These are phyloP conservation scores for Oleoguttula mirabilis DNA, from an alignment of 495 filamentous ascomycete genomes.

Conservation along the genomic window DNA sequence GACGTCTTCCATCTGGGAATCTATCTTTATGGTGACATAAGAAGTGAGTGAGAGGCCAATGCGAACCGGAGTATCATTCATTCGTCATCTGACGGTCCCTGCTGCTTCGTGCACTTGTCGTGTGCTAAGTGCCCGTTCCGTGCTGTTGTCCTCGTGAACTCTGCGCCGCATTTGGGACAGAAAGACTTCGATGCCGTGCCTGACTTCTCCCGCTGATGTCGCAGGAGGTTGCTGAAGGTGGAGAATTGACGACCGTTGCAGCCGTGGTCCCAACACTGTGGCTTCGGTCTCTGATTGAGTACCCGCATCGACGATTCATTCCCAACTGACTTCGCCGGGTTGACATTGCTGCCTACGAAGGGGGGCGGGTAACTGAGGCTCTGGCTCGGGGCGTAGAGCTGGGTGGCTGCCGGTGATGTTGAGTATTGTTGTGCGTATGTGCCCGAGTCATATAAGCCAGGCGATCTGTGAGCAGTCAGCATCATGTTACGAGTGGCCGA, in stretches of 20 bases:
- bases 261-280: conserved; percentile 91
- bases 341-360: conserved; percentile 12
- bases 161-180: conserved; percentile 78
- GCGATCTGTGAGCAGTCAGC: conserved; percentile 1
- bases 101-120: conserved; percentile 69
- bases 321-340: conserved; percentile 16
- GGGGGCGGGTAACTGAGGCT: conserved; percentile 14
- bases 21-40: too few relatives aligned
- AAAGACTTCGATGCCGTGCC: conserved; percentile 75
- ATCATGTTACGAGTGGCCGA: background rate
- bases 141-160: conserved; percentile 84
- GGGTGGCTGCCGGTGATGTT: background rate
- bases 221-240: conserved; percentile 85
- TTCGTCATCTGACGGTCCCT: conserved; percentile 30
- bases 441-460: conserved; percentile 3
- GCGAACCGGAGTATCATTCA: too few relatives aligned
- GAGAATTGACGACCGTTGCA: conserved; percentile 91
- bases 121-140: conserved; percentile 78
- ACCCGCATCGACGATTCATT: conserved; percentile 43
- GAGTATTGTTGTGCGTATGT: conserved; percentile 7
- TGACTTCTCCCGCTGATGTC: conserved; percentile 89
- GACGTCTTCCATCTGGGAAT: too few relatives aligned
- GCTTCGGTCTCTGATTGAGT: conserved; percentile 65
- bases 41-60: too few relatives aligned
- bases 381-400: conserved; percentile 1